phyloP scores from a whole-genome alignment of 495 filamentous ascomycete species.

The Hyaloscypha finlandica region DNA sequence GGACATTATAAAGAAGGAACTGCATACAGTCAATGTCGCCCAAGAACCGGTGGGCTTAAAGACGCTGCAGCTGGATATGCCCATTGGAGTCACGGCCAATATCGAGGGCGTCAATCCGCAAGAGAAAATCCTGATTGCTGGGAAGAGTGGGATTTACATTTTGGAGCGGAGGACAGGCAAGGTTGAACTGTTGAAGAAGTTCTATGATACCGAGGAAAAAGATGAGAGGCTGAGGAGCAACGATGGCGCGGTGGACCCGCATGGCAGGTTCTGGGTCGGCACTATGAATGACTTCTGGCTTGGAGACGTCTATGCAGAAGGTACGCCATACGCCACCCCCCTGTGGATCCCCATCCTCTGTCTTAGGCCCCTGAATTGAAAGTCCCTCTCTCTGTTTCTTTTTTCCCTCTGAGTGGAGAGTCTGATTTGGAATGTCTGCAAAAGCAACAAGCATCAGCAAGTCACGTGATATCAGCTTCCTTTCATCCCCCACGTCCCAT shows the following conservation, averaged over 20 bases:
- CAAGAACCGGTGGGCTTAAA: slow-evolving; percentile 64
- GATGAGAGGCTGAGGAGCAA: slow-evolving; percentile 63
- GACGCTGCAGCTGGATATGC: slow-evolving; percentile 65
- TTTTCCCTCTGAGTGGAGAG: background rate
- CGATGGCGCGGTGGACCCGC: slow-evolving; percentile 79
- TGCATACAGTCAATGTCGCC: slow-evolving; percentile 73
- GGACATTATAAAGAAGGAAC: slow-evolving; percentile 78
- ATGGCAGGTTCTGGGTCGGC: slow-evolving; percentile 87
- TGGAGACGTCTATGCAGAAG: slow-evolving; percentile 53
- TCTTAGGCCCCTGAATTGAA: background rate
- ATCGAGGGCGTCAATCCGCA: slow-evolving; percentile 66
- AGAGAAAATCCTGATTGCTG: slow-evolving; percentile 71
- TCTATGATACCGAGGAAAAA: slow-evolving; percentile 51
- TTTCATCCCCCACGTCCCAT: background rate
- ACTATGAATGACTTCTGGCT: slow-evolving; percentile 77
- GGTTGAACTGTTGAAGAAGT: slow-evolving; percentile 60
- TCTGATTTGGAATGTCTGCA: background rate
- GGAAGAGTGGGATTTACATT: slow-evolving; percentile 78
- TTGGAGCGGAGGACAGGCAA: slow-evolving; percentile 67
- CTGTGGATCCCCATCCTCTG: background rate
- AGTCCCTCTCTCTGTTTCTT: background rate
- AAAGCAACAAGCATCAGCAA: background rate
- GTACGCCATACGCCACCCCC: slow-evolving; percentile 36
- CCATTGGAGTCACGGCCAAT: slow-evolving; percentile 80
- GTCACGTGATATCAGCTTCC: slow-evolving; percentile 1